Evolutionary conservation across 108 stramenopile genomes (phyloP).

Genomic region (Fragilaria crotonensis): DNA sequence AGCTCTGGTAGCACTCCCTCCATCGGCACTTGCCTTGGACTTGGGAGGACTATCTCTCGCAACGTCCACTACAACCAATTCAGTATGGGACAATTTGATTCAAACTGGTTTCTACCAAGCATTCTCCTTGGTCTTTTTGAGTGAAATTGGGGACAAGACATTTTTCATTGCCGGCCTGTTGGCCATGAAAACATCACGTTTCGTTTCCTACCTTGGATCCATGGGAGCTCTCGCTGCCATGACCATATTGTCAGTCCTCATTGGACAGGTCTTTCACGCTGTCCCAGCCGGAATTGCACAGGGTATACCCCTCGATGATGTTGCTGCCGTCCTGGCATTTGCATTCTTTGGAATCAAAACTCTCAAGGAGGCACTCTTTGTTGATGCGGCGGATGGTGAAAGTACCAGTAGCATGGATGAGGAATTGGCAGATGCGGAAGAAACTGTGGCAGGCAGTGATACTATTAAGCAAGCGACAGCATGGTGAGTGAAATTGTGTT

Average conservation of each 20-base stretch:
- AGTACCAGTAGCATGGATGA: slow-evolving; percentile 94
- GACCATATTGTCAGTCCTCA: slow-evolving; percentile 91
- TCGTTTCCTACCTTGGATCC: slow-evolving; percentile 89
- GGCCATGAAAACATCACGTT: slow-evolving; percentile 78
- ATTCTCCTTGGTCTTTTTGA: slow-evolving; percentile 92
- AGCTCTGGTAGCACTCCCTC: no score
- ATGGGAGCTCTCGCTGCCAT: slow-evolving; percentile 91
- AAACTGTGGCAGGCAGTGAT: slow-evolving; percentile 60
- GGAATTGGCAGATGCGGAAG: slow-evolving; percentile 93
- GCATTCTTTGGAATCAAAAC: slow-evolving; percentile 97
- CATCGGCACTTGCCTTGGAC: no score
- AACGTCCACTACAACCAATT: no score
- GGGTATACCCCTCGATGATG: slow-evolving; percentile 87
- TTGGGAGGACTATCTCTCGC: no score
- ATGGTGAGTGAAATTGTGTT: slow-evolving; percentile 31
- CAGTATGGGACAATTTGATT: slow-evolving; percentile 32
- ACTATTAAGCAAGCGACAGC: slow-evolving; percentile 31
- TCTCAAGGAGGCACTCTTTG: slow-evolving; percentile 83
- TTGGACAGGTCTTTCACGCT: slow-evolving; percentile 91
- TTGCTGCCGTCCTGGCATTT: slow-evolving; percentile 89
- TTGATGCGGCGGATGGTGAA: slow-evolving; percentile 56
- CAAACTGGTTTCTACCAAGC: slow-evolving; percentile 88
- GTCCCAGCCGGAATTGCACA: slow-evolving; percentile 69
- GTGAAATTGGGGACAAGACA: slow-evolving; percentile 99
- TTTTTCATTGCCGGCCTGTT: slow-evolving; percentile 98